Evolutionary conservation across 192 early-diverging fungal genomes (phyloP).

Genomic region (Chytriomyces sp.): DNA sequence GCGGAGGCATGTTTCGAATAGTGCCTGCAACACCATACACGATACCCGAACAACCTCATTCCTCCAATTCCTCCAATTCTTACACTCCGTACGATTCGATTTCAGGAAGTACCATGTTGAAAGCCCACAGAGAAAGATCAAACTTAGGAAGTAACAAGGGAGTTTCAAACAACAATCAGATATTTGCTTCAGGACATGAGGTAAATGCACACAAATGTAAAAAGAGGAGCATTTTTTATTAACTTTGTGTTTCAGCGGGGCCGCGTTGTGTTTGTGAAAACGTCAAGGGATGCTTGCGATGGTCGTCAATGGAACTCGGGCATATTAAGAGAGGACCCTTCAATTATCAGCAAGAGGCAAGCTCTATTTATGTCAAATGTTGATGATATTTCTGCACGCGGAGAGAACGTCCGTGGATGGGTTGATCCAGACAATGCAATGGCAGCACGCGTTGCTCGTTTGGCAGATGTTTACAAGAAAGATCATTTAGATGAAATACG

Average conservation of each 20-base stretch:
- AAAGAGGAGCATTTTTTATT: background rate
- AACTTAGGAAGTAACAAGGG: background rate
- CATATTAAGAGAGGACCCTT: conserved; percentile 7
- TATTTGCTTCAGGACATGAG: background rate
- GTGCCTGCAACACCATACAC: background rate
- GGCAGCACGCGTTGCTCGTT: background rate
- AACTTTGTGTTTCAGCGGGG: background rate
- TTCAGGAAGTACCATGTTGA: too few species aligned
- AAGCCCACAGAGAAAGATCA: too few species aligned
- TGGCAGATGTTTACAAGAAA: conserved; percentile 12
- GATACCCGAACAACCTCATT: too few species aligned
- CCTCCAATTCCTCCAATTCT: too few species aligned
- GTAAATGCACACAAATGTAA: background rate
- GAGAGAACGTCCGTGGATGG: background rate
- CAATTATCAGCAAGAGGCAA: background rate
- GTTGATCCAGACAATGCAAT: background rate
- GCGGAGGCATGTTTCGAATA: conserved; percentile 25
- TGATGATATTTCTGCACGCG: too few species aligned
- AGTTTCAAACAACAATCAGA: background rate
- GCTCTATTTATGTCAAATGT: background rate
- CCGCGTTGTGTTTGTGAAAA: conserved; percentile 21
- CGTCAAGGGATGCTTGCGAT: conserved; percentile 27
- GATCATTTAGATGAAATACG: conserved; percentile 11
- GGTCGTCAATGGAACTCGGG: conserved; percentile 17
- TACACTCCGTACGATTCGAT: too few species aligned